Evolutionary conservation across 352 stramenopile species (phyloP).

Genomic region (Pythium volutum): DNA sequence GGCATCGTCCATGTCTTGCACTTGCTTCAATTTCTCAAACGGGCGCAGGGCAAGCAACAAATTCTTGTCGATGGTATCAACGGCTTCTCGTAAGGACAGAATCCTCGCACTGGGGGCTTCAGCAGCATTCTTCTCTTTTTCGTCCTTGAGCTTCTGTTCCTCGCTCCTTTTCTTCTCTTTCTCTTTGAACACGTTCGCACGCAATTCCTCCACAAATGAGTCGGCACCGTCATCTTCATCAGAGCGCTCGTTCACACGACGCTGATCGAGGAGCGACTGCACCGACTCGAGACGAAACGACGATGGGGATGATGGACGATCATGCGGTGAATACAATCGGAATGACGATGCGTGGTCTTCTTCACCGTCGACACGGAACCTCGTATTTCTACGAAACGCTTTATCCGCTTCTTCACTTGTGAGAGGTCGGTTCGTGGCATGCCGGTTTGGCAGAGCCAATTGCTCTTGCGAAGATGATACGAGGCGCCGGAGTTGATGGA

Average conservation of each 20-base stretch:
- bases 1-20: slow-evolving; percentile 30
- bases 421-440: slow-evolving; percentile 12
- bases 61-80: slow-evolving; percentile 36
- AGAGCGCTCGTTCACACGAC: not conserved
- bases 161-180: slow-evolving; percentile 6
- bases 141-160: slow-evolving; percentile 13
- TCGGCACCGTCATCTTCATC: slow-evolving; percentile 28
- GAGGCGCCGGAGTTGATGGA: slow-evolving; percentile 37
- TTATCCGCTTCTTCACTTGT: slow-evolving; percentile 33
- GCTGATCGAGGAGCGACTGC: slow-evolving; percentile 6
- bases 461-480: slow-evolving; percentile 28
- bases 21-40: slow-evolving; percentile 38
- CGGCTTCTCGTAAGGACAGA: slow-evolving; percentile 8
- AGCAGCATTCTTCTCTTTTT: slow-evolving; percentile 18
- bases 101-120: slow-evolving; percentile 1
- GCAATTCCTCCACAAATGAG: slow-evolving; percentile 47
- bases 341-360: not conserved
- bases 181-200: slow-evolving; percentile 3
- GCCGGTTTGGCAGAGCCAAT: not conserved
- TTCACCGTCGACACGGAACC: slow-evolving; percentile 25
- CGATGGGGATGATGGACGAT: not conserved
- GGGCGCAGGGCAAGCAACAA: slow-evolving; percentile 48
- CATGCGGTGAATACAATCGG: slow-evolving; percentile 1
- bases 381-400: slow-evolving; percentile 32
- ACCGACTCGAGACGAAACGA: slow-evolving; percentile 7